Percentiles rank a stretch among this genome's conserved stretches.
Evolutionary conservation across 176 grass and related monocot genomes (phyloP).

Genomic region (Zoysia pacifica): DNA sequence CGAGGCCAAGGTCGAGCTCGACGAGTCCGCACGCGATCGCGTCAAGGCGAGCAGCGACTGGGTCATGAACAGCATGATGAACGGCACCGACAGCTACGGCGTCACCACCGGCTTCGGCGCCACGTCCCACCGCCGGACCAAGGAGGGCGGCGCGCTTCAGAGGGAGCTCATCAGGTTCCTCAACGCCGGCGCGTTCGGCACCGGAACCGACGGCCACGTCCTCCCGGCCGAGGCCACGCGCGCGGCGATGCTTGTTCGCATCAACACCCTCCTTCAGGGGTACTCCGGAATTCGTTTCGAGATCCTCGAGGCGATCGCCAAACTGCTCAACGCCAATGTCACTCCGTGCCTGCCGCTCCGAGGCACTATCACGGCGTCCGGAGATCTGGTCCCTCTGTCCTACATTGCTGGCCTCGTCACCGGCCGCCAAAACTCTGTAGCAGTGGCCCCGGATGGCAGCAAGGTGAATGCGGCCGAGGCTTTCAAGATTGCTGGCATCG

Average conservation of each 20-base stretch:
- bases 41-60: slow-evolving; percentile 67
- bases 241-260: slow-evolving; percentile 61
- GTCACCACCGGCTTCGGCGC: slow-evolving; percentile 68
- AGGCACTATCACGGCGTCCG: slow-evolving; percentile 58
- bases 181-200: slow-evolving; percentile 62
- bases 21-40: slow-evolving; percentile 35
- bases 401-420: slow-evolving; percentile 62
- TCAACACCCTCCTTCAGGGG: slow-evolving; percentile 61
- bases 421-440: slow-evolving; percentile 31
- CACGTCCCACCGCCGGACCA: slow-evolving; percentile 55
- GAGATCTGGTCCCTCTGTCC: slow-evolving; percentile 57
- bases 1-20: slow-evolving; percentile 45
- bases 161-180: slow-evolving; percentile 71
- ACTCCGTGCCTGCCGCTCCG: slow-evolving; percentile 62
- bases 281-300: slow-evolving; percentile 69
- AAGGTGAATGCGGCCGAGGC: slow-evolving; percentile 28
- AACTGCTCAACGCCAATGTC: slow-evolving; percentile 54
- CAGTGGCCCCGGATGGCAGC: neutral
- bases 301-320: slow-evolving; percentile 57
- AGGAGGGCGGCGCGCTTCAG: slow-evolving; percentile 58
- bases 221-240: slow-evolving; percentile 44
- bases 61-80: slow-evolving; percentile 62
- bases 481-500: slow-evolving; percentile 34
- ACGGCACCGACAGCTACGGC: slow-evolving; percentile 63
- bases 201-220: slow-evolving; percentile 38